Evolutionary conservation across 345 rosid species (phyloP), one percentile per base, ranked within the genome.

Genomic region (Erysimum cheiranthoides): DNA sequence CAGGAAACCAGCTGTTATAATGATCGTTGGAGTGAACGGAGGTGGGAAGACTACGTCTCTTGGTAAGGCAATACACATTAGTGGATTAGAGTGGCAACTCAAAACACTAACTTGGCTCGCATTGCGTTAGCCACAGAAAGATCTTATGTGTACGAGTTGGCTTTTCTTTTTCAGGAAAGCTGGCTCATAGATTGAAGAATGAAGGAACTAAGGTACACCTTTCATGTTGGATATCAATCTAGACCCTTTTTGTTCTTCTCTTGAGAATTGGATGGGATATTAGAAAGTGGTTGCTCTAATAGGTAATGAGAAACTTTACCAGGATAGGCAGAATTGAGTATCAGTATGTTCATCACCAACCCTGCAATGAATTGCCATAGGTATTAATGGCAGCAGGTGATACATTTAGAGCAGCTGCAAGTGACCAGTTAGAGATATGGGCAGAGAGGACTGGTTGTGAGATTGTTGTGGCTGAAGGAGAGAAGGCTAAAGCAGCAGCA

Each of bases 41-140:
- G 97, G 99, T 59, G 97, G 97, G 61, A 95, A 95, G 85, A 95
- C 99, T 6, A 90, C 99, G 10, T 95, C 97, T 75, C 99, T 95
- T 36, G 99, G 97, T 90, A 86, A 82, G 88, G 56, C 28, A 31
- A n/a, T 50, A 8, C 10, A 12, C 34, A 25, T 50, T 66, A 25
- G 6, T 10, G 9, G 42, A 32, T 30, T 40, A 28, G 16, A 45
- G 17, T 57, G 50, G 57, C 1, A 13, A 54, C 16, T 54, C 61
- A 30, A 30, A 54, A 3, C 21, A 30, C 61, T 50, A 50, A 5
- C 28, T 49, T 38, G 49, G 35, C 27, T 73, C 2, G 59, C 17
- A 2, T 16, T 58, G 68, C 31, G 36, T 27, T 34, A 65, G 32
- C 61, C 66, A 5, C 47, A 7, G 16, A 17, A 21, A 10, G 5